A percentile compares a stretch with the other conserved stretches of the same genome.
phyloP scores from a whole-genome alignment of 2,329 filamentous ascomycete species.

The Claviceps sp. region DNA sequence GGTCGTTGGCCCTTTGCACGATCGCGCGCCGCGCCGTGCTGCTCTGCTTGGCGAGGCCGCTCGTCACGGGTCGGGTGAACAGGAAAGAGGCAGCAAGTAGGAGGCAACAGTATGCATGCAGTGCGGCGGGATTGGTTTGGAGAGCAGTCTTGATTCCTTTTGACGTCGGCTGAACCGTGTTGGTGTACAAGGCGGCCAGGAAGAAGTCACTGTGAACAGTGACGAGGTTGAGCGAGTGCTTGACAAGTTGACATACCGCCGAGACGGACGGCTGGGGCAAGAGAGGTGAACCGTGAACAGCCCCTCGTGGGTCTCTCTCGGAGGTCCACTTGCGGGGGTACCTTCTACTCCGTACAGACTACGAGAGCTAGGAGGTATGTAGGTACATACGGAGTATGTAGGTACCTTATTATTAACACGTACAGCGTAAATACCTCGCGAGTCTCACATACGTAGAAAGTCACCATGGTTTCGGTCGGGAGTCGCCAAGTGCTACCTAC shows the following conservation, averaged over 20 bases:
- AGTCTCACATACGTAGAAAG: too few relatives aligned
- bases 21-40: neutral
- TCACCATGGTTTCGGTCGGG: too few relatives aligned
- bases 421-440: too few relatives aligned
- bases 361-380: neutral
- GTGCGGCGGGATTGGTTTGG: neutral
- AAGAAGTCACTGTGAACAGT: neutral
- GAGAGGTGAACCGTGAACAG: neutral
- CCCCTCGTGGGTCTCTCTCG: neutral
- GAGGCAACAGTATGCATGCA: neutral
- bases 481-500: too few relatives aligned
- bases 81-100: neutral
- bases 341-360: neutral
- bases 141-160: neutral
- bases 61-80: neutral
- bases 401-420: neutral
- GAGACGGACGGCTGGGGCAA: neutral
- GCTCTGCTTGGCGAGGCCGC: neutral
- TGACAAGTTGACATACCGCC: neutral
- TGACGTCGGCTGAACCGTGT: neutral
- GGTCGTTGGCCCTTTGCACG: neutral
- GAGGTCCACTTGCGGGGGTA: neutral
- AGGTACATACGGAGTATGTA: too few relatives aligned
- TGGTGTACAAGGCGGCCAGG: neutral
- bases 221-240: neutral